Evolutionary conservation across 768 basidiomycete species (phyloP).

Genomic region (Podaxis pistillaris): DNA sequence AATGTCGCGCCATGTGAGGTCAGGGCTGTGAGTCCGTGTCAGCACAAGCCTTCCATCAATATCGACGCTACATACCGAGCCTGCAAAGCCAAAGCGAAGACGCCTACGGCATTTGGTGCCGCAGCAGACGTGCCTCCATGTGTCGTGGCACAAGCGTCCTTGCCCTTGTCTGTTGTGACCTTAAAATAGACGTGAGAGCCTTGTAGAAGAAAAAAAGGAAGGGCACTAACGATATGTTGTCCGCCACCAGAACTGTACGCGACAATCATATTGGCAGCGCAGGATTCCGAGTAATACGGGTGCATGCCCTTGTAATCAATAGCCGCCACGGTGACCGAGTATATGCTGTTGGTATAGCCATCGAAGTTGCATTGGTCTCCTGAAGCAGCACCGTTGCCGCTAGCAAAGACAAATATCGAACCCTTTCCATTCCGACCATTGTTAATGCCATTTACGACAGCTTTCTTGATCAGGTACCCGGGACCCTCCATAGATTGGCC

Average conservation of each 20-base stretch:
- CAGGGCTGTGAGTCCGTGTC: slow-evolving; percentile 55
- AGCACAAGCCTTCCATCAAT: background rate
- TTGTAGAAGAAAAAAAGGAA: slow-evolving; percentile 5
- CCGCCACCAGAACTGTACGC: slow-evolving; percentile 95
- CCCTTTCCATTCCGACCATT: slow-evolving; percentile 89
- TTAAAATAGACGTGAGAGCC: slow-evolving; percentile 30
- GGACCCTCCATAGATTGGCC: slow-evolving; percentile 95
- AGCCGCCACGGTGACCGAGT: slow-evolving; percentile 94
- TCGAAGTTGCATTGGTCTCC: slow-evolving; percentile 99
- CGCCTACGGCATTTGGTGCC: slow-evolving; percentile 93
- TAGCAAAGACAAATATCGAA: slow-evolving; percentile 94
- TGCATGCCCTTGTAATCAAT: slow-evolving; percentile 92
- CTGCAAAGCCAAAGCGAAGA: slow-evolving; percentile 87
- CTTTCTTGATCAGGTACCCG: slow-evolving; percentile 85
- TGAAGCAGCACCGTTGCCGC: slow-evolving; percentile 88
- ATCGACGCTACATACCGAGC: slow-evolving; percentile 54
- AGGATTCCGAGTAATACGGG: slow-evolving; percentile 97
- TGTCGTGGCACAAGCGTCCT: slow-evolving; percentile 71
- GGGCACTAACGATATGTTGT: slow-evolving; percentile 77
- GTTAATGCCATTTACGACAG: slow-evolving; percentile 90
- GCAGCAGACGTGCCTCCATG: slow-evolving; percentile 99
- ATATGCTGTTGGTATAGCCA: slow-evolving; percentile 98
- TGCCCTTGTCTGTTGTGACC: slow-evolving; percentile 94
- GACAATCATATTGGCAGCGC: slow-evolving; percentile 95
- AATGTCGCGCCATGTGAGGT: slow-evolving; percentile 94